Percentiles rank a stretch among this genome's conserved stretches.
Evolutionary conservation across 2,329 filamentous ascomycete species (phyloP).

Genomic region (Purpureocillium lavendulum): DNA sequence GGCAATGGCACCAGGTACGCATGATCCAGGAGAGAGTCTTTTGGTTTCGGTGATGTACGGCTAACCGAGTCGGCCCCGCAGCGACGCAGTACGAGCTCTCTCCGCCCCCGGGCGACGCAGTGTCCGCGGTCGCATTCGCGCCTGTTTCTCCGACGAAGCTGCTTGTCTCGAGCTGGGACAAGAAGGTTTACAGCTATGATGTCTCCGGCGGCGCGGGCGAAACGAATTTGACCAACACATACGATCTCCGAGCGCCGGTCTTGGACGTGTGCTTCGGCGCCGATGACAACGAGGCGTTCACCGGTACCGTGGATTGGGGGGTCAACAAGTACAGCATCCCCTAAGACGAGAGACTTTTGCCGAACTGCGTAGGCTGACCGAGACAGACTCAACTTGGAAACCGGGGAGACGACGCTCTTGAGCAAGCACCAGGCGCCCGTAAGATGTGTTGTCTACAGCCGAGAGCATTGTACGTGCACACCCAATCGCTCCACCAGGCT

Average conservation of each 20-base stretch:
- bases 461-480: conserved; percentile 54
- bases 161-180: conserved; percentile 93
- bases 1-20: conserved; percentile 34
- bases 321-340: conserved; percentile 55
- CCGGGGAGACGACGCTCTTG: conserved; percentile 63
- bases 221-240: conserved; percentile 54
- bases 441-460: conserved; percentile 75
- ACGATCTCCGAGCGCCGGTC: conserved; percentile 76
- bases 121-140: conserved; percentile 82
- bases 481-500: neutral
- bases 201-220: conserved; percentile 50
- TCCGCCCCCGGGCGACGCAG: conserved; percentile 75
- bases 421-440: conserved; percentile 74
- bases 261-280: conserved; percentile 87
- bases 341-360: conserved; percentile 8
- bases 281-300: conserved; percentile 76
- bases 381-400: conserved; percentile 56
- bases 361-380: neutral
- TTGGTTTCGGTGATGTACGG: neutral
- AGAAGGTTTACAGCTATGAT: conserved; percentile 84
- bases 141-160: conserved; percentile 66
- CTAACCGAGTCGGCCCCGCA: conserved; percentile 20
- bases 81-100: conserved; percentile 75
- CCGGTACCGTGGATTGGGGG: conserved; percentile 76
- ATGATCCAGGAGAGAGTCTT: neutral